Percentiles rank a stretch among this genome's conserved stretches.
Conservation (phyloP, 179 eudicot species). For the Nepenthes alata region DNA sequence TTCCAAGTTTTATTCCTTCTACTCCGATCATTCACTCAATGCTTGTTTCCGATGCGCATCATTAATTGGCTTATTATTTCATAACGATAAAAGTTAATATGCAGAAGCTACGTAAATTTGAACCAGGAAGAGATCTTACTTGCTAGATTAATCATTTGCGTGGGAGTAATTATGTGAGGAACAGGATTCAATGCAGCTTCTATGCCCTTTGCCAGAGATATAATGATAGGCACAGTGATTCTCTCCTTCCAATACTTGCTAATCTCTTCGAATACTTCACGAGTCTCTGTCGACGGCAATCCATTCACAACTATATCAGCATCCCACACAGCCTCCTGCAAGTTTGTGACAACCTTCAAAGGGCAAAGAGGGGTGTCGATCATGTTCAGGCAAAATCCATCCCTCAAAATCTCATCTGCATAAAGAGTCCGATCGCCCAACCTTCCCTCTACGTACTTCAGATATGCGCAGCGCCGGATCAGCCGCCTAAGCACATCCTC, state of each 20-base stretch:
- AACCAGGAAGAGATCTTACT: conserved; percentile 33
- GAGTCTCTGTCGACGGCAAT: conserved; percentile 87
- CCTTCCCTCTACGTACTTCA: conserved; percentile 10
- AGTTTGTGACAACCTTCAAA: conserved; percentile 8
- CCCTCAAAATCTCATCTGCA: conserved; percentile 92
- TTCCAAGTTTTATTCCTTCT: too few species aligned
- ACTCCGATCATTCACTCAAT: too few species aligned
- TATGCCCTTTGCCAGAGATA: conserved; percentile 83
- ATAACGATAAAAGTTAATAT: too few species aligned
- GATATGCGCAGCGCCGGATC: conserved; percentile 66
- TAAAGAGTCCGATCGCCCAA: conserved; percentile 37
- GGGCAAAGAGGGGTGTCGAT: conserved; percentile 12
- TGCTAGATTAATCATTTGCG: conserved; percentile 66
- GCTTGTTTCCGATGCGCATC: too few species aligned
- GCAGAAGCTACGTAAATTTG: too few species aligned
- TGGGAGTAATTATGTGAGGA: conserved; percentile 77
- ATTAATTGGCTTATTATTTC: too few species aligned
- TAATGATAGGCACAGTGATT: conserved; percentile 43
- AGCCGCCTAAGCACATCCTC: conserved; percentile 87
- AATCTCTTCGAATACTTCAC: conserved; percentile 77
- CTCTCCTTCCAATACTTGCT: conserved; percentile 85
- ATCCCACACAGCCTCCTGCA: conserved; percentile 33
- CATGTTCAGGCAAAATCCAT: conserved; percentile 81
- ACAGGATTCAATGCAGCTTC: conserved; percentile 70
- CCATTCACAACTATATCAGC: conserved; percentile 91